Base-by-base conservation (phyloP, 2,329 filamentous ascomycete genomes). In the Chalara sp. region DNA sequence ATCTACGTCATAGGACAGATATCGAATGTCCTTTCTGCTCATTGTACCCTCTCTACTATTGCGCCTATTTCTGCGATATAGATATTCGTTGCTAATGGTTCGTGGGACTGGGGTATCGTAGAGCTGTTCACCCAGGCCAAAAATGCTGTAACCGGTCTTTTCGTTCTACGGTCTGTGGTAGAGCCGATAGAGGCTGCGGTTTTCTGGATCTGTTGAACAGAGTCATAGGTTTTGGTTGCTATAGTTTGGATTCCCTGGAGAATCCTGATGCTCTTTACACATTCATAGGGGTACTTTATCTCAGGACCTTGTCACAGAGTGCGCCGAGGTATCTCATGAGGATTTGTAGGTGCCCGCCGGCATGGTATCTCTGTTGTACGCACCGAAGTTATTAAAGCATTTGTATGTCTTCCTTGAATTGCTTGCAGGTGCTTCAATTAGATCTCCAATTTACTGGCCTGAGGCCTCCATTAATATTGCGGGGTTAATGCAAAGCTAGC, bases 211-310 rank as follows among this genome's bases (percentile, higher is more conserved):
- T 43, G 8, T 21, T 43, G 21, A 21, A 43, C 13, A 28, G 21
- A 43, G 40, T 43, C 40, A 21, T 43, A 13, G 40, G 40, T 43
- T 13, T 43, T 21, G 6, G 40, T 8, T 8, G 69, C 80, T 4
- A 78, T 77, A 0, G 61, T 43, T 43, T 43, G 21, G 76, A 72
- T 51, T 57, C 6, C 48, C 59, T 31, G 54, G 51, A 1, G 69
- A 30, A 55, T 55, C 32, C 57, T 76, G 76, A 2, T 73, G 82
- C n/a, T 13, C 63, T 72, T 1, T 79, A 79, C 33, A 13, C 29
- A 28, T 29, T 13, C 35, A 41, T 29, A 13, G 28, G 7, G 8
- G 4, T 32, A 32, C 7, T 13, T 44, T 7, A 30, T 35, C 10
- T 37, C 21, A 44, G 32, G 28, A 49, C 21, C 47, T n/a, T 11